These are phyloP conservation scores for Septoria linicola DNA, from an alignment of 2,329 filamentous ascomycete genomes.

Conservation along the genomic window DNA sequence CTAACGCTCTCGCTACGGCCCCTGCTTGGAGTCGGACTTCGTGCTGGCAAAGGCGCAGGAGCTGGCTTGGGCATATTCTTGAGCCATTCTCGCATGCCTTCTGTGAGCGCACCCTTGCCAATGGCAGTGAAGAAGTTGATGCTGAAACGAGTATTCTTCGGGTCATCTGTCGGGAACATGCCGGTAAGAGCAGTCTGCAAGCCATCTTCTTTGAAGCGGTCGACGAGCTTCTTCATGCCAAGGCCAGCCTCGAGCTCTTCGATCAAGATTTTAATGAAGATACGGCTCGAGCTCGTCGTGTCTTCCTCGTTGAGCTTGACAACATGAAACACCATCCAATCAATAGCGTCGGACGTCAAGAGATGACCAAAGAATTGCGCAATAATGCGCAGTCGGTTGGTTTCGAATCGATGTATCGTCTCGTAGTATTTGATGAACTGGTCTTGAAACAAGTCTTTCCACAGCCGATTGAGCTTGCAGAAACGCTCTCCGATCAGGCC, in stretches of 20 bases:
- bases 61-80: constrained; percentile 86
- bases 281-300: constrained; percentile 92
- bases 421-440: constrained; percentile 92
- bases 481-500: constrained; percentile 92
- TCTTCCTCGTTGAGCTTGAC: constrained; percentile 95
- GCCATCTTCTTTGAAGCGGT: constrained; percentile 73
- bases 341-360: constrained; percentile 81
- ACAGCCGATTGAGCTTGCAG: constrained; percentile 91
- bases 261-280: constrained; percentile 97
- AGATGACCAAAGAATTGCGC: constrained; percentile 93
- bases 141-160: constrained; percentile 88
- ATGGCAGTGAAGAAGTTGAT: constrained; percentile 99
- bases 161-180: constrained; percentile 84
- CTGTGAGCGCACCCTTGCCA: constrained; percentile 89
- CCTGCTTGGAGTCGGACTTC: constrained; percentile 51
- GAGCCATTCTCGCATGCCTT: constrained; percentile 88
- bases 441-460: constrained; percentile 89
- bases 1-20: constrained; percentile 63
- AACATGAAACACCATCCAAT: constrained; percentile 83
- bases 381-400: constrained; percentile 90
- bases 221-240: constrained; percentile 75
- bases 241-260: constrained; percentile 86
- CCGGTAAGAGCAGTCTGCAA: constrained; percentile 77
- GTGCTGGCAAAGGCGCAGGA: constrained; percentile 62
- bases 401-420: constrained; percentile 95